These are phyloP conservation scores for Amborella trichopoda DNA, from an alignment of 164 flowering plant genomes.

Conservation along the genomic window DNA sequence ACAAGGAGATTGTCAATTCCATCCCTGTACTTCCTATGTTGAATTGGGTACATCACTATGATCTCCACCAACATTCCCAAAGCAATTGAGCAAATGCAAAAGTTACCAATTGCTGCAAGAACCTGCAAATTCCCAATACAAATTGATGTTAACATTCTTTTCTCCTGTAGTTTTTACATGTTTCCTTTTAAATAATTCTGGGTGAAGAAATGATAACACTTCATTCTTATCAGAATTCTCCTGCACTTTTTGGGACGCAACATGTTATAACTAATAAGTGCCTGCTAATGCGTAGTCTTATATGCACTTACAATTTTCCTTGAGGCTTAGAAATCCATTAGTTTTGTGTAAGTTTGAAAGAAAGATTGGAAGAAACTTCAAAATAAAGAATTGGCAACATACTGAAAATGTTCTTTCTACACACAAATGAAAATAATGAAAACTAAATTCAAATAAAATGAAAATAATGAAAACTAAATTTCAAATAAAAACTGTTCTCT, in stretches of 20 bases:
- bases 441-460: too few species aligned
- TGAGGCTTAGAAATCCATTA: too few species aligned
- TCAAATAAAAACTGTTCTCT: too few species aligned
- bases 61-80: conserved; percentile 71
- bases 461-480: too few species aligned
- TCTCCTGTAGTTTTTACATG: neutral
- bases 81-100: conserved; percentile 79
- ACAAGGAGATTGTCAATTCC: conserved; percentile 83
- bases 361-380: too few species aligned
- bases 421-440: too few species aligned
- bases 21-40: conserved; percentile 53
- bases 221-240: too few species aligned
- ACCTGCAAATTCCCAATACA: conserved; percentile 25
- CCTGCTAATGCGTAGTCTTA: neutral
- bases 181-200: neutral
- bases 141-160: neutral
- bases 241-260: too few species aligned
- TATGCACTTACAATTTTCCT: neutral
- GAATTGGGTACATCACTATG: conserved; percentile 68
- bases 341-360: too few species aligned
- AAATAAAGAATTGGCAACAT: too few species aligned
- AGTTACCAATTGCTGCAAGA: conserved; percentile 82
- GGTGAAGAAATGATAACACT: neutral
- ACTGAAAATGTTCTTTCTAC: too few species aligned
- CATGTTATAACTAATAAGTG: neutral